phyloP scores from a whole-genome alignment of 2,329 filamentous ascomycete species.

The Lasiodiplodia sp. region DNA sequence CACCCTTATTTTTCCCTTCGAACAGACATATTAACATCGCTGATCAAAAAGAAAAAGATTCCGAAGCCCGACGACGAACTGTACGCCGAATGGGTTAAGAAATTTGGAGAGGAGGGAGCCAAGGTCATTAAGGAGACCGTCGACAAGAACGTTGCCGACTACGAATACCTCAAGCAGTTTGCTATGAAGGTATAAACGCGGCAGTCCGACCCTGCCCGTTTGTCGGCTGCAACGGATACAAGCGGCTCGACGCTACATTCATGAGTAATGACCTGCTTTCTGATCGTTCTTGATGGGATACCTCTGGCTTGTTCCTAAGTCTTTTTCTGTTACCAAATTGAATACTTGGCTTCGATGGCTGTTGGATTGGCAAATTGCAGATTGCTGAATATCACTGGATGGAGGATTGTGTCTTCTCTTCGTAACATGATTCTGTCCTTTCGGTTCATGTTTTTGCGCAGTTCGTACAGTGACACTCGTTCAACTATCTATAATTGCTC shows the following conservation, averaged over 20 bases:
- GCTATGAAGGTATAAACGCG: conserved; percentile 59
- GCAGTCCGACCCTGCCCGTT: background rate
- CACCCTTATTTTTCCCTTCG: conserved; percentile 1
- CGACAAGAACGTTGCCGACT: conserved; percentile 74
- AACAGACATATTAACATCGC: conserved; percentile 24
- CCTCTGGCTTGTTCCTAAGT: background rate
- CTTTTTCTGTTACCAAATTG: background rate
- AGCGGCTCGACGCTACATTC: background rate
- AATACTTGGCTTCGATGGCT: background rate
- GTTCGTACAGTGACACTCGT: conserved; percentile 9
- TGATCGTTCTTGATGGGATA: conserved; percentile 16
- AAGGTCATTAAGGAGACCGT: conserved; percentile 75
- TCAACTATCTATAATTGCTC: background rate
- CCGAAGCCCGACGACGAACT: conserved; percentile 70
- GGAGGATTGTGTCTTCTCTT: background rate
- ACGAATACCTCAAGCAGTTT: conserved; percentile 84
- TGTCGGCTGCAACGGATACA: background rate
- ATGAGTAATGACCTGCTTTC: conserved; percentile 19
- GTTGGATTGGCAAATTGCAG: conserved; percentile 10
- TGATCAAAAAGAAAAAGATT: conserved; percentile 61
- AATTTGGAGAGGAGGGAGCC: conserved; percentile 75
- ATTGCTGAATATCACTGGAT: background rate
- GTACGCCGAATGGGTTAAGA: conserved; percentile 74
- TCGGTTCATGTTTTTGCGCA: background rate
- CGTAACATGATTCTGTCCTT: background rate